Evolutionary conservation across 2,329 filamentous ascomycete species (phyloP), one percentile per base, ranked within the genome.

Genomic region (Parascedosporium putredinis): DNA sequence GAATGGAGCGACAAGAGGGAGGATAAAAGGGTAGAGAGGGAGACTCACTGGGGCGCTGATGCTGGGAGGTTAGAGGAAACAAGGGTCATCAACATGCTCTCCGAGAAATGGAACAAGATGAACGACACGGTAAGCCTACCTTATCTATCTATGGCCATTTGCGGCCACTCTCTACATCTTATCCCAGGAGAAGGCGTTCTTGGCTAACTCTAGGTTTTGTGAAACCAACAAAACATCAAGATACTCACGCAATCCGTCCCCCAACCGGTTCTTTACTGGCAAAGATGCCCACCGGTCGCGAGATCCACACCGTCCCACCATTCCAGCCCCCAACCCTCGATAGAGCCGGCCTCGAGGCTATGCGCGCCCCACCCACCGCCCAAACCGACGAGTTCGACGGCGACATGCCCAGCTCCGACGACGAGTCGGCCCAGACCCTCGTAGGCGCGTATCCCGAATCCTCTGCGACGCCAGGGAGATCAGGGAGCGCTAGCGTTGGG

Each of bases 21-120:
- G 60, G 88, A 95, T 59, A 79, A 78, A 43, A 84, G 80, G 56
- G 75, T 95, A 23, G 87, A 91, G 57, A 88, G 80, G 61, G 84
- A 80, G 43, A 68, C 71, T 1, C 71, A 71, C 24, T 93, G 88
- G 87, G 90, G 90, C 0, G 72, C 83, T 43, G 90, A 96, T 66
- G 91, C 84, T 0, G 91, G 93, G 1, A 83, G 79, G 58, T 67
- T 88, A 16, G 93, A 97, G 63, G 93, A 98, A 67, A 81, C 76
- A 2, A 76, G 89, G 50, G 84, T 97, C 2, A 74, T 96, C 47
- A 86, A 93, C 58, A 88, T 93, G 81, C 69, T 98, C 29, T 79
- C 94, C 58, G 76, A 74, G 33, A 96, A 95, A 63, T 96, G 93
- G 91, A 81, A 79, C 54, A 93, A 89, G 68, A 81, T 89, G 66